Percentiles rank a stretch among this genome's conserved stretches.
Evolutionary conservation across 768 basidiomycete species (phyloP).

Genomic region (Tricholoma furcatifolium): DNA sequence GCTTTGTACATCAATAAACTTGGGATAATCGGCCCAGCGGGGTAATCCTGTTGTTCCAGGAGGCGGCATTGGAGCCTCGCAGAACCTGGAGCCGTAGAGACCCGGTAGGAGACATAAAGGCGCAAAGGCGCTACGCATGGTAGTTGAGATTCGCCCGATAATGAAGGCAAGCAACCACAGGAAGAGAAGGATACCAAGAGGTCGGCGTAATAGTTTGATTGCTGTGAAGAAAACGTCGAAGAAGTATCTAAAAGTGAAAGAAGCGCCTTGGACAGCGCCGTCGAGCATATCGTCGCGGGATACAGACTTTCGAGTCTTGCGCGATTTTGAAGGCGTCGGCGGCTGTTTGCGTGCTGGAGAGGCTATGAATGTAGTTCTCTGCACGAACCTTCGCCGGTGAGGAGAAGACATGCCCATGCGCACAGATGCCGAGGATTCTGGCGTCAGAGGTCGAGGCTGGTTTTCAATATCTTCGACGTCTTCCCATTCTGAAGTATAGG

Average conservation of each 20-base stretch:
- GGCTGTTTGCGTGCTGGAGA: slow-evolving; percentile 19
- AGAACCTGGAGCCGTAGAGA: slow-evolving; percentile 47
- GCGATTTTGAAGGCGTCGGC: slow-evolving; percentile 6
- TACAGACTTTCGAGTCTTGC: slow-evolving; percentile 13
- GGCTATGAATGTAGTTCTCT: slow-evolving; percentile 21
- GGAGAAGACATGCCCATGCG: slow-evolving; percentile 18
- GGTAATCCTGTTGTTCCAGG: slow-evolving; percentile 20
- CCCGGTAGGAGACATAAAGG: slow-evolving; percentile 67
- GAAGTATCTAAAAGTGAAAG: slow-evolving; percentile 35
- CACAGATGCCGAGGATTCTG: slow-evolving; percentile 11
- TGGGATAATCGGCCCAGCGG: slow-evolving; percentile 59
- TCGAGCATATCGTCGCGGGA: slow-evolving; percentile 25
- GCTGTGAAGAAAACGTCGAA: slow-evolving; percentile 48
- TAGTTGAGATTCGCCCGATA: slow-evolving; percentile 36
- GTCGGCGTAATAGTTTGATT: slow-evolving; percentile 49
- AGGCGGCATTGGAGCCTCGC: slow-evolving; percentile 23
- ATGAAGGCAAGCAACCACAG: slow-evolving; percentile 49
- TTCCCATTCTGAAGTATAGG: slow-evolving; percentile 28
- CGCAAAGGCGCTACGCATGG: slow-evolving; percentile 45
- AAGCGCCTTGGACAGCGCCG: slow-evolving; percentile 27
- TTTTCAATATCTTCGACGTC: slow-evolving; percentile 25
- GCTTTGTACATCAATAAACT: slow-evolving; percentile 58
- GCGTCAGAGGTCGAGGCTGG: slow-evolving; percentile 9
- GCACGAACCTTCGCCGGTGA: slow-evolving; percentile 27
- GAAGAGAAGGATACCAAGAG: slow-evolving; percentile 53